phyloP scores from a whole-genome alignment of 768 basidiomycete genomes.

The Fomitopsis pulvina region DNA sequence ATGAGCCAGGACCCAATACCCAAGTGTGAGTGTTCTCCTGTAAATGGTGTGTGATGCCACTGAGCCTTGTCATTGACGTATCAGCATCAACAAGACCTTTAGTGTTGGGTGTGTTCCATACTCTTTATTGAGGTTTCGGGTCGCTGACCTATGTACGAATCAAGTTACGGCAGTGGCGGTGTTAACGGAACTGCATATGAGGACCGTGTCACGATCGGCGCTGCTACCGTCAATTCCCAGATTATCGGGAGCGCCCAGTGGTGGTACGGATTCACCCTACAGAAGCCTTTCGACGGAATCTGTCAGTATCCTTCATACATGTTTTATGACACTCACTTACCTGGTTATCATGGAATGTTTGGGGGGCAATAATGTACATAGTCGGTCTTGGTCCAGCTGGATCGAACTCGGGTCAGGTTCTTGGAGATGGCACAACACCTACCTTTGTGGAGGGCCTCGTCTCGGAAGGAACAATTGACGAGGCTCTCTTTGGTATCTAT shows the following conservation, averaged over 20 bases:
- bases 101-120: background rate
- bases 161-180: constrained; percentile 1
- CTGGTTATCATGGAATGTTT: background rate
- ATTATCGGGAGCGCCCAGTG: background rate
- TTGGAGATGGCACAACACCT: background rate
- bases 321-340: background rate
- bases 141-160: background rate
- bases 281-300: background rate
- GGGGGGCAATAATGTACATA: background rate
- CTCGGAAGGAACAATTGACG: background rate
- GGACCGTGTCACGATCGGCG: constrained; percentile 2
- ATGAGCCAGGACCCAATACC: constrained; percentile 4
- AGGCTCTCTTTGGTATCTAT: constrained; percentile 1
- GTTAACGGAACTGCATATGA: constrained; percentile 4
- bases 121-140: background rate
- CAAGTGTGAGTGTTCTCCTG: background rate
- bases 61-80: background rate
- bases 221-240: background rate
- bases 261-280: background rate
- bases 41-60: background rate
- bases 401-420: background rate
- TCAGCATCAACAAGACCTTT: constrained; percentile 2
- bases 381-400: constrained; percentile 1
- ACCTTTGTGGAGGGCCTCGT: background rate
- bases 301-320: background rate